Conservation (phyloP, 2,329 filamentous ascomycete species). For the Phaeosphaeriaceae sp. region DNA sequence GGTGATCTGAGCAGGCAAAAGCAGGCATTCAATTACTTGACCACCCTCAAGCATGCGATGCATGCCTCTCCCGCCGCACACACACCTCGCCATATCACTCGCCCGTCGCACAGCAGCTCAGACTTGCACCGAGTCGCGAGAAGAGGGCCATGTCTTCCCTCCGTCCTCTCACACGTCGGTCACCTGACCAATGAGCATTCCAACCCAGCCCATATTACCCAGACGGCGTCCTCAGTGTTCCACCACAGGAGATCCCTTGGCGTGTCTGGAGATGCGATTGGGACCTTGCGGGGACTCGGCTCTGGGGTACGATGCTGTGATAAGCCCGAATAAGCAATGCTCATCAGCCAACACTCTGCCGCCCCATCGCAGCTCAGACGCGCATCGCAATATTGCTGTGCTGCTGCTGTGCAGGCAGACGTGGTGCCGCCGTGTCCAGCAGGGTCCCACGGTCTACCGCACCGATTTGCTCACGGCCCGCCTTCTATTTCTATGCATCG, state of each 20-base stretch:
- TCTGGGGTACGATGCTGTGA: conserved; percentile 23
- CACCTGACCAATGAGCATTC: conserved; percentile 19
- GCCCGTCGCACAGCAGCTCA: conserved; percentile 1
- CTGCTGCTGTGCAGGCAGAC: conserved; percentile 1
- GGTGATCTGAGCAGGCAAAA: background rate
- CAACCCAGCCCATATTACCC: conserved; percentile 5
- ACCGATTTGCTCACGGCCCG: conserved; percentile 25
- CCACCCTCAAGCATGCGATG: conserved; percentile 1
- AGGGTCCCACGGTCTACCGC: conserved; percentile 16
- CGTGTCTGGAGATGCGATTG: background rate
- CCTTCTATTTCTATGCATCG: conserved; percentile 25
- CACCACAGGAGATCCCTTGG: conserved; percentile 21
- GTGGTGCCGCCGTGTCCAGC: background rate
- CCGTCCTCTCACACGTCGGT: conserved; percentile 1
- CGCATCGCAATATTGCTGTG: conserved; percentile 22
- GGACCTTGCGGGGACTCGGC: conserved; percentile 4
- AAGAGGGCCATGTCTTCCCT: conserved; percentile 16
- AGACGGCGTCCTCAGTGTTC: conserved; percentile 19
- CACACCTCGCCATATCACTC: background rate
- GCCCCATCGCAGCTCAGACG: conserved; percentile 5
- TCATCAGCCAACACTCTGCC: conserved; percentile 7
- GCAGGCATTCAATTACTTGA: background rate
- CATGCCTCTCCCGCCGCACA: conserved; percentile 1
- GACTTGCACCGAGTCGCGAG: conserved; percentile 9
- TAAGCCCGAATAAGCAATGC: conserved; percentile 20